Percentiles rank a stretch among this genome's conserved stretches.
These are phyloP conservation scores for Myriangium duriaei DNA, from an alignment of 2,329 filamentous ascomycete genomes.

Conservation along the genomic window DNA sequence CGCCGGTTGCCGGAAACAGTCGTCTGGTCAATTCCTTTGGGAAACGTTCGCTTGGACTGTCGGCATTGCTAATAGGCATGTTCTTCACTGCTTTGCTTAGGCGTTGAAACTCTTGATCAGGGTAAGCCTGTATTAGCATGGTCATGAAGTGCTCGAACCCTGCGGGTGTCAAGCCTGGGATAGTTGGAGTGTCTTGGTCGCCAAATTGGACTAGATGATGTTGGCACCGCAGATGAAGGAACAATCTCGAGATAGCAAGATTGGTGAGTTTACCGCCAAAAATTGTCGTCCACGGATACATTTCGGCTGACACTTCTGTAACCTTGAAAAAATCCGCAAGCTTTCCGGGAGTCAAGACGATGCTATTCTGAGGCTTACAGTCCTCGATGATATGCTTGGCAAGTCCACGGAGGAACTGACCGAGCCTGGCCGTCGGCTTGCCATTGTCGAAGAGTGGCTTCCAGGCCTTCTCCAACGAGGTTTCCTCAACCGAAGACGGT, in stretches of 20 bases:
- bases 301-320: constrained; percentile 51
- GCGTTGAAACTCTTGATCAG: constrained; percentile 60
- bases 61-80: constrained; percentile 56
- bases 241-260: constrained; percentile 31
- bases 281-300: constrained; percentile 48
- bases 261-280: constrained; percentile 32
- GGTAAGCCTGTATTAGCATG: constrained; percentile 60
- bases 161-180: constrained; percentile 34
- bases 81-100: constrained; percentile 55
- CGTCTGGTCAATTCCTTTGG: constrained; percentile 67
- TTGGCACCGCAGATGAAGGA: constrained; percentile 34
- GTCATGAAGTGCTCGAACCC: constrained; percentile 53
- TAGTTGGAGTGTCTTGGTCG: constrained; percentile 28
- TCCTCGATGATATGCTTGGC: constrained; percentile 62
- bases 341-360: constrained; percentile 66
- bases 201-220: constrained; percentile 37
- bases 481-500: constrained; percentile 32
- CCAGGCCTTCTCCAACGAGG: constrained; percentile 61
- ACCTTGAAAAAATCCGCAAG: constrained; percentile 61
- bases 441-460: constrained; percentile 61
- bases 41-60: constrained; percentile 56
- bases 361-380: constrained; percentile 51
- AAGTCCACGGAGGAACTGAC: constrained; percentile 59
- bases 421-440: constrained; percentile 53
- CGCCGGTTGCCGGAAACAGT: constrained; percentile 51